Percentiles rank a stretch among this genome's conserved stretches.
These are phyloP conservation scores for Amoeboaphelidium protococcarum DNA, from an alignment of 371 early-diverging fungal species.

Conservation along the genomic window DNA sequence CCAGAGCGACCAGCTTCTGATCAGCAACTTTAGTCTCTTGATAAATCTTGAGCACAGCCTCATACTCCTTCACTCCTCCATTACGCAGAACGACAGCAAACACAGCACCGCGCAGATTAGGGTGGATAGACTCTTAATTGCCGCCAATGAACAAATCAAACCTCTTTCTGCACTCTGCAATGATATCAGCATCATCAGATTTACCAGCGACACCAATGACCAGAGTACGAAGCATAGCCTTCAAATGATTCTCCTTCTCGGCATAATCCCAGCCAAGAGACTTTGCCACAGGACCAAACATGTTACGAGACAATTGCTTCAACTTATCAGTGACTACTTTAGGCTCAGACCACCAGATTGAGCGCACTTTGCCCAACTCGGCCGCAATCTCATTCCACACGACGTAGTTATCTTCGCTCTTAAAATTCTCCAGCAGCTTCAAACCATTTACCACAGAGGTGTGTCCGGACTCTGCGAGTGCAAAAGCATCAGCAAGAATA, in stretches of 20 bases:
- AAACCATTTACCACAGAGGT: slow-evolving; percentile 27
- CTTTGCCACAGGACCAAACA: slow-evolving; percentile 20
- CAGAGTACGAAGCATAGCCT: slow-evolving; percentile 17
- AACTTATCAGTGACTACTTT: slow-evolving; percentile 13
- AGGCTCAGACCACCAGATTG: slow-evolving; percentile 13
- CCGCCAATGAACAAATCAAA: slow-evolving; percentile 27
- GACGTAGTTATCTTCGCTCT: slow-evolving; percentile 30
- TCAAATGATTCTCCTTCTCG: slow-evolving; percentile 14
- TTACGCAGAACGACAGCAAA: slow-evolving; percentile 39
- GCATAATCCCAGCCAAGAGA: slow-evolving; percentile 27
- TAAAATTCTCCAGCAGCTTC: slow-evolving; percentile 25
- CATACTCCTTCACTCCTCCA: slow-evolving; percentile 37
- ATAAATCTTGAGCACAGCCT: slow-evolving; percentile 39
- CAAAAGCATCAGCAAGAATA: slow-evolving; percentile 28
- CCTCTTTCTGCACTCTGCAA: slow-evolving; percentile 25
- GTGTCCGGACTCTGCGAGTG: slow-evolving; percentile 31
- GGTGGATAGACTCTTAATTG: slow-evolving; percentile 30
- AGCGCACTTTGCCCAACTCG: slow-evolving; percentile 13
- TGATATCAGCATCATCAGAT: slow-evolving; percentile 17
- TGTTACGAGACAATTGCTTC: slow-evolving; percentile 15
- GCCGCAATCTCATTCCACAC: slow-evolving; percentile 19
- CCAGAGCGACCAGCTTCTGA: slow-evolving; percentile 46
- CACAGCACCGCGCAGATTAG: slow-evolving; percentile 54
- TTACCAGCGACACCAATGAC: slow-evolving; percentile 19
- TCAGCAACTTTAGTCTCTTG: slow-evolving; percentile 28